Base-by-base conservation (phyloP, 2,329 filamentous ascomycete species). In the Curvularia sp. region DNA sequence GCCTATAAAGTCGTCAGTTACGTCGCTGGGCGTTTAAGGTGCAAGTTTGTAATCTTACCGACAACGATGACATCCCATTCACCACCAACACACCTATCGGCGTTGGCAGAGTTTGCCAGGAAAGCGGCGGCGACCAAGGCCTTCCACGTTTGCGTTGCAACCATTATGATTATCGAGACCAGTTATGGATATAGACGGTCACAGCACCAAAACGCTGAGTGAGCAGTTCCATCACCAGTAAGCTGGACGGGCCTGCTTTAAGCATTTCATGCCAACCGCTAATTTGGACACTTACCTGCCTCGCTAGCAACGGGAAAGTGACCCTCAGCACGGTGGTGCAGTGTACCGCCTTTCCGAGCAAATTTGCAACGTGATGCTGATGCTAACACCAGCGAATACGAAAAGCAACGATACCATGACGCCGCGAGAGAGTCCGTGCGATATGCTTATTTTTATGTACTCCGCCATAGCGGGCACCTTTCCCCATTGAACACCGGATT, bases 1-100 rank as follows among this genome's bases (percentile, higher is more conserved):
- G n/a, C 69, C 68, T 69, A 25, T n/a, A 19, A n/a, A 13, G 5
- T 12, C 8, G 39, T 52, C 34, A 56, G 25, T 39, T 15, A 23
- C 4, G 15, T 3, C 32, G 21, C 2, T 12, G 15, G 30, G 13
- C 6, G 12, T 54, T 54, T 19, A 9, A 1, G 32, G 9, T 12
- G 4, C 3, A 19, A 21, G 3, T 32, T 39, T 3, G n/a, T 23
- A 27, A 23, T 19, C 58, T 43, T 61, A 65, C 64, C 64, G 27
- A 70, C 59, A 39, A 70, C 38, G 27, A 70, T 70, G n/a, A 68
- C 66, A 59, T 70, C 67, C 59, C 64, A 70, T 25, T 64, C 59
- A 55, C 61, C 59, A 45, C 49, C 58, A 21, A 25, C 48, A 34
- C 57, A 61, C 7, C 19, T 25, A 45, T 53, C 25, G 32, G 60